A percentile compares a stretch with the other conserved stretches of the same genome.
These are phyloP conservation scores for Wallacemonas sp. DNA, from an alignment of 208 protist species.

Conservation along the genomic window DNA sequence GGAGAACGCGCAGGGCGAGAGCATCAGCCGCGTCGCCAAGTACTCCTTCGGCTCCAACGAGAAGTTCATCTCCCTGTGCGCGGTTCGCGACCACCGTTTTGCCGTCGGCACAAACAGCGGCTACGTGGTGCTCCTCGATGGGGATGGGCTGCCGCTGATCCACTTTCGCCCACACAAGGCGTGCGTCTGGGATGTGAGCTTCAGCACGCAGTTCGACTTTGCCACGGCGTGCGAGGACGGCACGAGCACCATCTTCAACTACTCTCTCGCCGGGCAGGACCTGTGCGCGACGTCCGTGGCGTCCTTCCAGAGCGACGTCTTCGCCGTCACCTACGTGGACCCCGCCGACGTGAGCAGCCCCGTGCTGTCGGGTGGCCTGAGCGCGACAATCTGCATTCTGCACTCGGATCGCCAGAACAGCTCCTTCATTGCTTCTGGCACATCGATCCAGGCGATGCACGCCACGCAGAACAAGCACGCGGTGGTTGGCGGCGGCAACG, in stretches of 20 bases:
- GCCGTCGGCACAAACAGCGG: conserved; percentile 88
- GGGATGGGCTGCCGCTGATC: conserved; percentile 83
- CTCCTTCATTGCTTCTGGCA: conserved; percentile 81
- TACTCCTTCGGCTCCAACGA: conserved; percentile 85
- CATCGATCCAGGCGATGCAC: conserved; percentile 87
- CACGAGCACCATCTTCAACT: conserved; percentile 88
- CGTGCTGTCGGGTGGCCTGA: conserved; percentile 85
- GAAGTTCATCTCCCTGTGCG: conserved; percentile 90
- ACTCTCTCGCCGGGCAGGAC: conserved; percentile 78
- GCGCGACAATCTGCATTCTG: conserved; percentile 84
- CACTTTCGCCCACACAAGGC: conserved; percentile 88
- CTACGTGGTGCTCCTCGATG: conserved; percentile 87
- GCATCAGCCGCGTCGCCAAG: conserved; percentile 77
- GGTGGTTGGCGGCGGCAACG: conserved; percentile 84
- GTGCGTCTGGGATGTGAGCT: conserved; percentile 90
- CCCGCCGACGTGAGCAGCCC: conserved; percentile 67
- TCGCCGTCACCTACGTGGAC: conserved; percentile 84
- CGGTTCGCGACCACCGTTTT: conserved; percentile 79
- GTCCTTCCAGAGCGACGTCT: conserved; percentile 89
- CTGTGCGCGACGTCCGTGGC: conserved; percentile 79
- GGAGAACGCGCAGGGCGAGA: conserved; percentile 50
- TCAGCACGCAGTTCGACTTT: conserved; percentile 85
- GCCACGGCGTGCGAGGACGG: conserved; percentile 87
- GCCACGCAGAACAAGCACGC: conserved; percentile 63
- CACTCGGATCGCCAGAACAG: conserved; percentile 87